A percentile compares a stretch with the other conserved stretches of the same genome.
Evolutionary conservation across 495 filamentous ascomycete species (phyloP).

Genomic region (Aspergillus sclerotioniger): DNA sequence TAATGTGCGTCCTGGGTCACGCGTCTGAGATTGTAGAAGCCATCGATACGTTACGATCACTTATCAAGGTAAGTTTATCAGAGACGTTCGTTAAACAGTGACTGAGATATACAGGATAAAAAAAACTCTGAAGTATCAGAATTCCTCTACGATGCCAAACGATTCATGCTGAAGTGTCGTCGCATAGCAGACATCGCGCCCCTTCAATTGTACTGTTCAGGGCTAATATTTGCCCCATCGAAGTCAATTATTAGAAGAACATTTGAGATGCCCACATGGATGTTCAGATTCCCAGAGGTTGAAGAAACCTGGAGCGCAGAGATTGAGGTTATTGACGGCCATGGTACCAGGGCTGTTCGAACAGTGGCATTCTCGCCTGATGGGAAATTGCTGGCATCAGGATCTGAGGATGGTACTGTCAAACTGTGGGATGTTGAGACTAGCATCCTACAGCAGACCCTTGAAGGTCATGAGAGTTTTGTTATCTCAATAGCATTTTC

Average conservation of each 20-base stretch:
- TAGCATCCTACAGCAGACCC: conserved; percentile 2
- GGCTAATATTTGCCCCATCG: conserved; percentile 34
- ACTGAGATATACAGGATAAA: conserved; percentile 7
- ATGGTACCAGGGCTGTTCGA: neutral
- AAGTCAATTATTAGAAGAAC: conserved; percentile 25
- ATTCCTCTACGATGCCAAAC: conserved; percentile 33
- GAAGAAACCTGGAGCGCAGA: conserved; percentile 9
- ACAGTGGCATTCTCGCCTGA: conserved; percentile 11
- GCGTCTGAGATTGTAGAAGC: conserved; percentile 8
- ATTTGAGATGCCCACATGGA: conserved; percentile 9
- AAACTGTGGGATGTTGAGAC: conserved; percentile 29
- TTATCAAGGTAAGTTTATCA: neutral
- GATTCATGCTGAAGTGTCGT: conserved; percentile 30
- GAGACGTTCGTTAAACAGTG: neutral
- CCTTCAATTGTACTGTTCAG: conserved; percentile 23
- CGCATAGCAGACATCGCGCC: conserved; percentile 32
- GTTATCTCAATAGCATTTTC: neutral
- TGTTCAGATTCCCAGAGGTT: conserved; percentile 1
- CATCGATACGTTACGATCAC: conserved; percentile 8
- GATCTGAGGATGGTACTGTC: conserved; percentile 22
- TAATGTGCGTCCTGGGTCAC: conserved; percentile 18
- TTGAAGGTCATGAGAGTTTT: neutral
- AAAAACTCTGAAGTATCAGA: conserved; percentile 14
- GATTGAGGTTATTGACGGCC: conserved; percentile 10
- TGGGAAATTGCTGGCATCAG: conserved; percentile 23